Evolutionary conservation across 139 green algal genomes (phyloP).

Genomic region (Coelastrella sp.): DNA sequence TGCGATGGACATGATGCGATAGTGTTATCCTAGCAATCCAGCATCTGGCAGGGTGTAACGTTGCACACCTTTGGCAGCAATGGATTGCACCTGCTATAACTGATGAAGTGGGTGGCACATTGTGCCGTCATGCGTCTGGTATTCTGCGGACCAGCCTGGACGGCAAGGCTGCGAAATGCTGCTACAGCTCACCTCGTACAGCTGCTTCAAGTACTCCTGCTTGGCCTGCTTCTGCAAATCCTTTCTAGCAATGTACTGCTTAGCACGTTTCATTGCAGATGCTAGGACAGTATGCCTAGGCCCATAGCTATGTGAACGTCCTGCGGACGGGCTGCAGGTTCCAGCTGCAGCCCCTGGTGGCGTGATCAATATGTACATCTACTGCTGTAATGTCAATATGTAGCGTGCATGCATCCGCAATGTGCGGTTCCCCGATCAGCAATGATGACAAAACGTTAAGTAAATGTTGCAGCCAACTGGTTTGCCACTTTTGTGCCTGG

Average conservation of each 20-base stretch:
- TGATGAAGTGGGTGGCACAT: too few relatives aligned
- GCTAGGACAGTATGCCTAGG: neutral
- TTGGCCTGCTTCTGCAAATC: slow-evolving; percentile 27
- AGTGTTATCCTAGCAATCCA: neutral
- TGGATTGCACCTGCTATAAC: too few relatives aligned
- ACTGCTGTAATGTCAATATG: neutral
- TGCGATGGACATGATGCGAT: neutral
- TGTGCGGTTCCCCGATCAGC: neutral
- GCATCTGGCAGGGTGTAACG: too few relatives aligned
- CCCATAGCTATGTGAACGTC: neutral
- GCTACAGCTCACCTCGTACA: slow-evolving; percentile 35
- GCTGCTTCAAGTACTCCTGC: slow-evolving; percentile 37
- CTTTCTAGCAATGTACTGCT: slow-evolving; percentile 10
- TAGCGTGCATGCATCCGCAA: neutral
- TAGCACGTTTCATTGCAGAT: neutral
- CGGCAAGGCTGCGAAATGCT: neutral
- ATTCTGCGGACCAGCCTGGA: neutral
- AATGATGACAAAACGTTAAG: neutral
- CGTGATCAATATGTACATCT: neutral
- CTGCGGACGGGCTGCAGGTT: neutral
- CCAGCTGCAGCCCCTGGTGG: neutral
- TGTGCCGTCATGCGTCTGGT: too few relatives aligned
- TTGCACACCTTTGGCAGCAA: too few relatives aligned
- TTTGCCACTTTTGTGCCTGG: too few relatives aligned
- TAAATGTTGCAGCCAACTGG: neutral